Percentiles rank a stretch among this genome's conserved stretches.
phyloP scores from a whole-genome alignment of 2,329 filamentous ascomycete genomes.

The Fusarium buxicola region DNA sequence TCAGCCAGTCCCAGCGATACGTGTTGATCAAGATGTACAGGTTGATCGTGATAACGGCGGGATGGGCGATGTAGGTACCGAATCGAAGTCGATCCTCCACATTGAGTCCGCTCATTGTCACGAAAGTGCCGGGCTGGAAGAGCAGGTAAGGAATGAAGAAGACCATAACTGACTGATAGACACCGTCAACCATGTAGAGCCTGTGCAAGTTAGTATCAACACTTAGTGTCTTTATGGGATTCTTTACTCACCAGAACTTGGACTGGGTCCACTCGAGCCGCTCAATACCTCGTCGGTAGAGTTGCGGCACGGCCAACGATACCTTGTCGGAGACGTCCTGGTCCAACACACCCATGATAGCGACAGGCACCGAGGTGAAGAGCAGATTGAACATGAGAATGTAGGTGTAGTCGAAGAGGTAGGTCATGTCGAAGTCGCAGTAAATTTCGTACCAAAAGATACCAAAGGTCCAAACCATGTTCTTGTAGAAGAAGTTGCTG shows the following conservation, averaged over 20 bases:
- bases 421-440: slow-evolving; percentile 95
- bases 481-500: slow-evolving; percentile 99
- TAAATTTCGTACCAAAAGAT: slow-evolving; percentile 99
- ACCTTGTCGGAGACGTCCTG: slow-evolving; percentile 97
- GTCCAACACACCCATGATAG: slow-evolving; percentile 95
- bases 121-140: slow-evolving; percentile 75
- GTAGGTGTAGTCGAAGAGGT: slow-evolving; percentile 97
- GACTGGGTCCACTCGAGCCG: slow-evolving; percentile 93
- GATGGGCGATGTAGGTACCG: slow-evolving; percentile 87
- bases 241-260: slow-evolving; percentile 87
- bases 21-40: slow-evolving; percentile 95
- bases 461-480: slow-evolving; percentile 95
- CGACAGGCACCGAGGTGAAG: slow-evolving; percentile 94
- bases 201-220: slow-evolving; percentile 55
- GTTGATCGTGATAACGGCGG: slow-evolving; percentile 90
- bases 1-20: slow-evolving; percentile 98
- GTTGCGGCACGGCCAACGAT: slow-evolving; percentile 91
- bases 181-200: slow-evolving; percentile 93
- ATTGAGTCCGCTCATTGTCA: slow-evolving; percentile 77
- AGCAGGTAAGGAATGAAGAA: slow-evolving; percentile 94
- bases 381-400: slow-evolving; percentile 96
- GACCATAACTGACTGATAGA: slow-evolving; percentile 93
- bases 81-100: slow-evolving; percentile 85
- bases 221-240: background rate
- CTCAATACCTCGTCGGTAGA: slow-evolving; percentile 96